A percentile compares a stretch with the other conserved stretches of the same genome.
Evolutionary conservation across 2,329 filamentous ascomycete genomes (phyloP).

Genomic region (Graphilbum sp.): DNA sequence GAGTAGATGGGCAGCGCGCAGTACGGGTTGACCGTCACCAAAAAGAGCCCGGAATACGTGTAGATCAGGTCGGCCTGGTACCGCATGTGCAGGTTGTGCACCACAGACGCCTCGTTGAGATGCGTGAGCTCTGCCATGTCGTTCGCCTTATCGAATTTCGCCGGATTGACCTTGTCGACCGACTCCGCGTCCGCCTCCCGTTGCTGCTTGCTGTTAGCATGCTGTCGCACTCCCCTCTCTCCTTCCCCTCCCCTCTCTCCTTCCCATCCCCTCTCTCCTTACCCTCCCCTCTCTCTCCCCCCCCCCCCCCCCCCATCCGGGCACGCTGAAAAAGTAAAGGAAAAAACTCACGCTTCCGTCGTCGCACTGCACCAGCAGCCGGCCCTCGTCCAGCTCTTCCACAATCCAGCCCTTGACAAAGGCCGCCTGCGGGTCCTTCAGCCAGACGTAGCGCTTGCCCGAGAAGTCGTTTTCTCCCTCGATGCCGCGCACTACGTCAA

Average conservation of each 20-base stretch:
- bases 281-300: neutral
- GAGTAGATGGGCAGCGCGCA: conserved; percentile 88
- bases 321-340: no score
- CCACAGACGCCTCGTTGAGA: conserved; percentile 91
- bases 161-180: conserved; percentile 97
- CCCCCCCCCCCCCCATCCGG: no score
- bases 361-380: conserved; percentile 77
- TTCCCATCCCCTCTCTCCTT: neutral
- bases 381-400: conserved; percentile 55
- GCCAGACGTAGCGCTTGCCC: conserved; percentile 95
- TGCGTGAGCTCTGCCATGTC: conserved; percentile 99
- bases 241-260: neutral
- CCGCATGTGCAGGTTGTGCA: conserved; percentile 88
- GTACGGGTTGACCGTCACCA: conserved; percentile 96
- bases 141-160: conserved; percentile 97
- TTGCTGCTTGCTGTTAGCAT: conserved; percentile 41
- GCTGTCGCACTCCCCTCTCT: neutral
- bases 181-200: conserved; percentile 71
- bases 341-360: conserved; percentile 72
- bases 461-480: conserved; percentile 99
- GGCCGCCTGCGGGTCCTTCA: conserved; percentile 70
- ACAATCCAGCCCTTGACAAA: conserved; percentile 90
- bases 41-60: conserved; percentile 92
- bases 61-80: conserved; percentile 96
- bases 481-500: conserved; percentile 50